Base-by-base conservation (phyloP, 176 grass and related monocot species). In the Hyparrhenia diplandra region DNA sequence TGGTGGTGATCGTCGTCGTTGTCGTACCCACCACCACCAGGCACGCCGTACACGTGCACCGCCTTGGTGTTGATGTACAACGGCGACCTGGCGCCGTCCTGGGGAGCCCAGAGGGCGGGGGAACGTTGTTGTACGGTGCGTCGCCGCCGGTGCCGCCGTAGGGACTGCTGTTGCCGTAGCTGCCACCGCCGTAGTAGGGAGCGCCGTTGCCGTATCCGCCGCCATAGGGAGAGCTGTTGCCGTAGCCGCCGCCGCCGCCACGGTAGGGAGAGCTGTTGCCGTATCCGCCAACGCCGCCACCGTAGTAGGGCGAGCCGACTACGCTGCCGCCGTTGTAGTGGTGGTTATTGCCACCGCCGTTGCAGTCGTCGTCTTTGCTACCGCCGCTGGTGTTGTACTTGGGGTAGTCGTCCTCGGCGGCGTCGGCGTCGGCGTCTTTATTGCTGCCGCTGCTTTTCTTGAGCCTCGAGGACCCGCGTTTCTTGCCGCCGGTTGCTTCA, bases 41-140 rank as follows among this genome's bases (percentile, higher is more conserved):
- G 77, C 12, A 6, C 21, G 11, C 57, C 77, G 8, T 85, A 20
- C 1, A 89, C 13, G 78, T 89, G 73, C 32, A 89, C 87, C 83
- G 77, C 83, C 17, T 23, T 81, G 0, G 87, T 82, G 73, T 5
- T 28, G 32, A 89, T 89, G 37, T 39, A 23, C 83, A 89, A 20
- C 11, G 87, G 87, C 45, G 83, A 66, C 78, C 83, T 11, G 2
- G 54, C 5, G 27, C 62, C 30, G 39, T 88, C 75, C 37, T 88
- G 86, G 12, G 36, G 36, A 6, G 36, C 12, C 47, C 27, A 73
- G 73, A 17, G 39, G 23, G 4, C 28, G 5, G 83, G 3, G 79
- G 69, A 20, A 0, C 32, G 80, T 55, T 31, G 67, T 12, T n/a
- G 79, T 82, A 78, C 21, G 74, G n/a, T 6, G n/a, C 68, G 71